phyloP scores from a whole-genome alignment of 2,329 filamentous ascomycete genomes.

The Colletotrichum spinosum region DNA sequence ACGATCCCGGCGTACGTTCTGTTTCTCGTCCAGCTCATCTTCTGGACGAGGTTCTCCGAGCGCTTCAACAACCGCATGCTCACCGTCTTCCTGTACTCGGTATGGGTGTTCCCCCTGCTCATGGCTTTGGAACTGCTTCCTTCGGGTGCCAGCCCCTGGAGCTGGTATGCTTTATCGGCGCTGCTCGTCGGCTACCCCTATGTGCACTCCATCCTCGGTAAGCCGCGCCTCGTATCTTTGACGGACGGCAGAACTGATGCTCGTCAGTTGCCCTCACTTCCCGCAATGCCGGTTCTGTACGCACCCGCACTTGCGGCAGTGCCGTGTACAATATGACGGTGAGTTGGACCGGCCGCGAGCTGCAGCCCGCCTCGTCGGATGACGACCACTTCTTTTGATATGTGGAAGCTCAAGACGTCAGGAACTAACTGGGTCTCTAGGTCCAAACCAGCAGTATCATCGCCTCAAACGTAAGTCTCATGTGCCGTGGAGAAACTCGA shows the following conservation, averaged over 20 bases:
- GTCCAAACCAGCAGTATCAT: conserved; percentile 56
- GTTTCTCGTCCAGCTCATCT: conserved; percentile 53
- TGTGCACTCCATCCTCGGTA: conserved; percentile 48
- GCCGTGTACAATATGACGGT: conserved; percentile 71
- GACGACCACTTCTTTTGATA: no score
- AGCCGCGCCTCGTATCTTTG: background rate
- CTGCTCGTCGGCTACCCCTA: conserved; percentile 63
- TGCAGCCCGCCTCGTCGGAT: no score
- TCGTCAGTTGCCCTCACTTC: conserved; percentile 69
- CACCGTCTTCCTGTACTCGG: conserved; percentile 44
- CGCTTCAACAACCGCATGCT: conserved; percentile 52
- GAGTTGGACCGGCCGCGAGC: no score
- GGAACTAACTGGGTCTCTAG: no score
- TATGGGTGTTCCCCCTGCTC: conserved; percentile 66
- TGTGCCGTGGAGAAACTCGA: no score
- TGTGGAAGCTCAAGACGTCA: no score
- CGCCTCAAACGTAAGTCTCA: conserved; percentile 49
- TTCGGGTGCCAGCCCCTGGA: conserved; percentile 51
- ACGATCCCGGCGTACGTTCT: conserved; percentile 52
- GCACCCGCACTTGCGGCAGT: conserved; percentile 70
- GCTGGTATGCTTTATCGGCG: conserved; percentile 57
- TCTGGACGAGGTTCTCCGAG: conserved; percentile 58
- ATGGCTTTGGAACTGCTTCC: conserved; percentile 57
- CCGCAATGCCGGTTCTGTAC: conserved; percentile 71
- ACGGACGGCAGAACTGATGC: conserved; percentile 46